These are phyloP conservation scores for Coelastrella sp. DNA, from an alignment of 139 green algal genomes.

Conservation along the genomic window DNA sequence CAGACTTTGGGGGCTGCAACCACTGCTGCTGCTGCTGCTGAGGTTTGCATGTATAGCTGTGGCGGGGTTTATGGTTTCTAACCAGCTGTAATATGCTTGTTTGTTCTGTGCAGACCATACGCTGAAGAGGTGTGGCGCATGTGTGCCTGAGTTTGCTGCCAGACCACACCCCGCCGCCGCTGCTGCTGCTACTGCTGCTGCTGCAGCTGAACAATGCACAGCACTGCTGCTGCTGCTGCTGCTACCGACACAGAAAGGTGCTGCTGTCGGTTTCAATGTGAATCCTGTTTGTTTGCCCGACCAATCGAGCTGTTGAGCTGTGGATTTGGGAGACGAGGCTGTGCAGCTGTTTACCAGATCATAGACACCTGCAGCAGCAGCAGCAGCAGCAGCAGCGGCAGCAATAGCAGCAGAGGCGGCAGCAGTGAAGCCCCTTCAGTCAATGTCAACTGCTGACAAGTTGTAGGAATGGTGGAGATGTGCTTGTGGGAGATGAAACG, in stretches of 20 bases:
- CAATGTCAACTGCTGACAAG: too few relatives aligned
- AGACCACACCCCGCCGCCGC: not conserved
- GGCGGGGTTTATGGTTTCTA: not conserved
- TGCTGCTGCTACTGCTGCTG: constrained; percentile 7
- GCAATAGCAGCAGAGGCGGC: not conserved
- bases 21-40: not conserved
- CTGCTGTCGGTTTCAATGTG: not conserved
- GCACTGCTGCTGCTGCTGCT: not conserved
- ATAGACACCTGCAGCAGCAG: not conserved
- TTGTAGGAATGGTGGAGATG: not conserved
- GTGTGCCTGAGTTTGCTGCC: not conserved
- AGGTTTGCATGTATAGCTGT: not conserved
- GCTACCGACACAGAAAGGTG: not conserved
- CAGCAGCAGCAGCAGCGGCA: not conserved
- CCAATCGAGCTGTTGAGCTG: not conserved
- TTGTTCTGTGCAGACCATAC: not conserved
- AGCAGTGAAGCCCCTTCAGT: not conserved
- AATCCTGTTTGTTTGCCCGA: not conserved
- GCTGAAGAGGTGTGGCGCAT: not conserved
- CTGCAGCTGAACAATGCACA: not conserved
- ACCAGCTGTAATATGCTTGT: not conserved
- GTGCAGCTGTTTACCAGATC: not conserved
- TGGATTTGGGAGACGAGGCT: not conserved
- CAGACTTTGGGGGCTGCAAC: not conserved
- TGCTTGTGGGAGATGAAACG: too few relatives aligned